phyloP scores from a whole-genome alignment of 768 basidiomycete species.

The Daedaleopsis nitida region DNA sequence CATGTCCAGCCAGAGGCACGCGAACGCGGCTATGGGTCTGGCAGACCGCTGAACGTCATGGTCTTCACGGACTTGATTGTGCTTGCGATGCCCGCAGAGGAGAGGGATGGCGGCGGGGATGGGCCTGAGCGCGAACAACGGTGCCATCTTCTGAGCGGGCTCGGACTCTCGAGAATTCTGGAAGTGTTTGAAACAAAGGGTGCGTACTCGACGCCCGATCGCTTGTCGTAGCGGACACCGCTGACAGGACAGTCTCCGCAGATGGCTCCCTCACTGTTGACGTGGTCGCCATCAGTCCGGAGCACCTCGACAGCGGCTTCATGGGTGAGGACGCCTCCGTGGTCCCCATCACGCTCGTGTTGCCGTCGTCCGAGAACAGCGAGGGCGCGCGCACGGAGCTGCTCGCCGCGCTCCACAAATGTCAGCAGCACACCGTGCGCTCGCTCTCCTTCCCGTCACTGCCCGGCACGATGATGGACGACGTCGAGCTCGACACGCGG shows the following conservation, averaged over 20 bases:
- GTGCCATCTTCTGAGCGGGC: constrained; percentile 46
- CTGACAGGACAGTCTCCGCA: not conserved
- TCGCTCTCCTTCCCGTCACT: constrained; percentile 44
- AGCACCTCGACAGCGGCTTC: constrained; percentile 41
- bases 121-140: constrained; percentile 30
- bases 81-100: constrained; percentile 43
- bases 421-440: constrained; percentile 49
- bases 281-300: constrained; percentile 47
- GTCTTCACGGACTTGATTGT: constrained; percentile 74
- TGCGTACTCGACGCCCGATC: not conserved
- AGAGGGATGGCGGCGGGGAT: constrained; percentile 4
- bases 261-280: constrained; percentile 43
- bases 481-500: constrained; percentile 34
- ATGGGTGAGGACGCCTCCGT: constrained; percentile 36
- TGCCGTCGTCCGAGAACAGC: constrained; percentile 32
- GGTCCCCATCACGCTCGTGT: constrained; percentile 37
- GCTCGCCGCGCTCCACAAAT: constrained; percentile 53
- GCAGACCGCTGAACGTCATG: constrained; percentile 37
- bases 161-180: constrained; percentile 53
- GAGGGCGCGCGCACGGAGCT: constrained; percentile 17
- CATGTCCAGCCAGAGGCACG: not conserved
- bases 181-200: constrained; percentile 42
- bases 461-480: constrained; percentile 30
- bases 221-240: not conserved
- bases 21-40: not conserved